These are phyloP conservation scores for Gryganskiella cystojenkinii DNA, from an alignment of 192 early-diverging fungal species.

Conservation along the genomic window DNA sequence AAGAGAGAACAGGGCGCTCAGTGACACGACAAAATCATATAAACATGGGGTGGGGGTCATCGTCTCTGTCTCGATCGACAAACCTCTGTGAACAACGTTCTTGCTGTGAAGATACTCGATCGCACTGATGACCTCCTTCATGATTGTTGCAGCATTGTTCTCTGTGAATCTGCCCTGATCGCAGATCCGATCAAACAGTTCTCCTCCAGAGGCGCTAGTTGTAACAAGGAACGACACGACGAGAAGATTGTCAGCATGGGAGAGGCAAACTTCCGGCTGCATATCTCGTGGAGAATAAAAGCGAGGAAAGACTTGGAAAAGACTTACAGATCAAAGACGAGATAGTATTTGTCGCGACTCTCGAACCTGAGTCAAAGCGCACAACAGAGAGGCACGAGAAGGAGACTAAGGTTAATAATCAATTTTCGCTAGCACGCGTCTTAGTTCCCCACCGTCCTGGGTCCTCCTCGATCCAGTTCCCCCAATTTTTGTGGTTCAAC, in stretches of 20 bases:
- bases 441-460: no score
- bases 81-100: slow-evolving; percentile 88
- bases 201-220: slow-evolving; percentile 76
- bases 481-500: no score
- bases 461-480: no score
- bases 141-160: slow-evolving; percentile 79
- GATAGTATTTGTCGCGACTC: slow-evolving; percentile 78
- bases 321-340: slow-evolving; percentile 80
- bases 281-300: slow-evolving; percentile 1
- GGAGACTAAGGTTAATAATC: no score
- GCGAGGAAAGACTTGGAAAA: background rate
- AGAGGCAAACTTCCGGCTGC: background rate
- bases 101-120: slow-evolving; percentile 88
- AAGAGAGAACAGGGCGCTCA: no score
- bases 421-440: no score
- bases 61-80: no score
- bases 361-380: slow-evolving; percentile 64
- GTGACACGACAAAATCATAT: no score
- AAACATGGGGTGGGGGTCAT: no score
- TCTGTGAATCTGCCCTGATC: slow-evolving; percentile 85
- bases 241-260: background rate
- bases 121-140: slow-evolving; percentile 78
- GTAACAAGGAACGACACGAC: slow-evolving; percentile 2
- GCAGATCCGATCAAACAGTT: slow-evolving; percentile 88
- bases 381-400: background rate